Evolutionary conservation across 345 rosid species (phyloP).

Genomic region (Odontarrhena argentea): DNA sequence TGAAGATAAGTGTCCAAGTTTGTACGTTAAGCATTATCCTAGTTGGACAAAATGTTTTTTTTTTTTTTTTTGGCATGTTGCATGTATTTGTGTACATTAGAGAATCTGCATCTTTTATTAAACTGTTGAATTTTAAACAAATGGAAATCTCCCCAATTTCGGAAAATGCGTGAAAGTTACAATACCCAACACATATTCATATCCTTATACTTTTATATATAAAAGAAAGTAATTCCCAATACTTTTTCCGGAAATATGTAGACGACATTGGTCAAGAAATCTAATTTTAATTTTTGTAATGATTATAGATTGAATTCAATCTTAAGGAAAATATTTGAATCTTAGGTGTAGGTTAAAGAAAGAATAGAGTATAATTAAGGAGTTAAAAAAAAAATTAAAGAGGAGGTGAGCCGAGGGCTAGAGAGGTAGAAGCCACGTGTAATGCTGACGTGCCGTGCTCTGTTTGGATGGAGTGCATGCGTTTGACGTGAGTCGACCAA

Average conservation of each 20-base stretch:
- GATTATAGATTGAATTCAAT: not conserved
- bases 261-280: not conserved
- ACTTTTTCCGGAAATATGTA: not conserved
- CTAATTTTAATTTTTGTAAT: not conserved
- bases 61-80: constrained; percentile 21
- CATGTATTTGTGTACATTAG: not conserved
- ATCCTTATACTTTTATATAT: not conserved
- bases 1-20: not conserved
- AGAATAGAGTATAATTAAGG: too few relatives aligned
- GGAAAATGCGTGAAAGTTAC: constrained; percentile 27
- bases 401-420: constrained; percentile 18
- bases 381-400: not conserved
- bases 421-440: constrained; percentile 26
- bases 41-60: not conserved
- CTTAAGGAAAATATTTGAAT: not conserved
- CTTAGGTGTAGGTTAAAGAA: not conserved
- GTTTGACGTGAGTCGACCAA: constrained; percentile 41
- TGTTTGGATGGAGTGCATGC: constrained; percentile 34
- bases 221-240: not conserved
- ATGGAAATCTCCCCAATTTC: constrained; percentile 9
- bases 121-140: constrained; percentile 13
- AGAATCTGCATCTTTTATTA: constrained; percentile 23
- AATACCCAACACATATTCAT: not conserved
- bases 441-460: constrained; percentile 39
- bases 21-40: constrained; percentile 5